phyloP scores from a whole-genome alignment of 2,329 filamentous ascomycete genomes.

The Aspergillus costaricaensis region DNA sequence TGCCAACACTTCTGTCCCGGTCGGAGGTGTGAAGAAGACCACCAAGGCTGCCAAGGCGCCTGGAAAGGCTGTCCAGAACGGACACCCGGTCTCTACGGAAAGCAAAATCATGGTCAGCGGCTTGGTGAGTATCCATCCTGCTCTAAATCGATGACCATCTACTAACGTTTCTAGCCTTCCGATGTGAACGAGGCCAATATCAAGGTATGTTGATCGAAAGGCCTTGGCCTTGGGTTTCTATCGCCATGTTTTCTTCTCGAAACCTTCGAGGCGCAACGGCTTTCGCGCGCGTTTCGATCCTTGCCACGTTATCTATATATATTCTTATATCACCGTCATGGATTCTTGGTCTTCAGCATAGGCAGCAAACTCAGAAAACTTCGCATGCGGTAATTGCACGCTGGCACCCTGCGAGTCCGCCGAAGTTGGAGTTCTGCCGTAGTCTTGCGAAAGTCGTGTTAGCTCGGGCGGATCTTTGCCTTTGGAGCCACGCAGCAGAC shows the following conservation, averaged over 20 bases:
- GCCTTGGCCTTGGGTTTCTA: conserved; percentile 70
- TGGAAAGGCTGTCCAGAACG: conserved; percentile 62
- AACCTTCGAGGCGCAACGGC: conserved; percentile 42
- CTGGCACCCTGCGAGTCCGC: conserved; percentile 33
- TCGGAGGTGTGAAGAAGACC: conserved; percentile 84
- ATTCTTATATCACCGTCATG: conserved; percentile 19
- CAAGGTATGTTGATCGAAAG: conserved; percentile 99
- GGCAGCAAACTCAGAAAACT: conserved; percentile 35
- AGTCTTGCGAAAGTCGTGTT: conserved; percentile 49
- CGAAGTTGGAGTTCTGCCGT: conserved; percentile 61
- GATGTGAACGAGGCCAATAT: conserved; percentile 97
- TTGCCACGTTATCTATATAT: conserved; percentile 19
- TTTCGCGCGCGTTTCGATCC: conserved; percentile 34
- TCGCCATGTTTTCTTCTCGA: conserved; percentile 60
- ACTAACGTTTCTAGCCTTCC: conserved; percentile 68
- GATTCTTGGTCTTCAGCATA: conserved; percentile 31
- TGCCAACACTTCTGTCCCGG: conserved; percentile 63
- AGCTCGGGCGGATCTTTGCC: conserved; percentile 43
- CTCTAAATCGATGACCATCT: neutral
- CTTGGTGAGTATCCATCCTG: conserved; percentile 70
- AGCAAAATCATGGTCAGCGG: conserved; percentile 99
- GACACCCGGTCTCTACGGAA: conserved; percentile 66
- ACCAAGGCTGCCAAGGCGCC: conserved; percentile 52
- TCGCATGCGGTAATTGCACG: conserved; percentile 29
- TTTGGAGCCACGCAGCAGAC: conserved; percentile 32